Base-by-base conservation (phyloP, 2,329 filamentous ascomycete genomes). In the Apiospora phragmitis region DNA sequence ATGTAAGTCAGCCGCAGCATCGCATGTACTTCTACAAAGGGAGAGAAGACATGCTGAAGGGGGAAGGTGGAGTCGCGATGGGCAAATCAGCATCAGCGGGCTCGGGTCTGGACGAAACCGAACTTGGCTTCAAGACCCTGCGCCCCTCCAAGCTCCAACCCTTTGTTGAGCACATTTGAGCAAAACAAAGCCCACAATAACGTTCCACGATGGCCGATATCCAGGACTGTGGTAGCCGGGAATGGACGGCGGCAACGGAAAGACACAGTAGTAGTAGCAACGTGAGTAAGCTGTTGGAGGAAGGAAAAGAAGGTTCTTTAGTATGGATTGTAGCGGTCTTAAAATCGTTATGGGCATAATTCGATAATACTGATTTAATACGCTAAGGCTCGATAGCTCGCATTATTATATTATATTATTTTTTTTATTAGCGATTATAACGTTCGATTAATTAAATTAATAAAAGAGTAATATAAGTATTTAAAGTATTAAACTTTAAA, bases 131-230 rank as follows among this genome's bases (percentile, higher is more conserved):
- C 49, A 18, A 9, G 26, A 55, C 49, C 49, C 49, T 32, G 47
- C 49, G 16, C 16, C 47, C 47, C n/a, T 12, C n/a, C 6, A 42
- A n/a, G 3, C 26, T 6, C 47, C 47, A 4, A 32, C 9, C 55
- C 29, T 62, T 38, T 62, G 55, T 62, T 45, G 65, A 67, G 65
- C 65, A 67, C n/a, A 45, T 67, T 67, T 67, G 65, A 29, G 65
- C 65, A 45, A 59, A 59, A 67, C 65, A 67, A 67, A 67, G 65
- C 55, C 55, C 55, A 62, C 32, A 16, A 29, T 29, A 38, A 62
- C 32, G 55, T n/a, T 24, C 32, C 29, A 62, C 21, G 32, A 32
- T 38, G 18, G 29, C 21, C 7, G 32, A 8, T 21, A 62, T 38
- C 29, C 51, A 35, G 55, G 55, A 62, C 18, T 35, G 29, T 18